A percentile compares a stretch with the other conserved stretches of the same genome.
Conservation (phyloP, 768 basidiomycete species). For the Kwoniella europaea region DNA sequence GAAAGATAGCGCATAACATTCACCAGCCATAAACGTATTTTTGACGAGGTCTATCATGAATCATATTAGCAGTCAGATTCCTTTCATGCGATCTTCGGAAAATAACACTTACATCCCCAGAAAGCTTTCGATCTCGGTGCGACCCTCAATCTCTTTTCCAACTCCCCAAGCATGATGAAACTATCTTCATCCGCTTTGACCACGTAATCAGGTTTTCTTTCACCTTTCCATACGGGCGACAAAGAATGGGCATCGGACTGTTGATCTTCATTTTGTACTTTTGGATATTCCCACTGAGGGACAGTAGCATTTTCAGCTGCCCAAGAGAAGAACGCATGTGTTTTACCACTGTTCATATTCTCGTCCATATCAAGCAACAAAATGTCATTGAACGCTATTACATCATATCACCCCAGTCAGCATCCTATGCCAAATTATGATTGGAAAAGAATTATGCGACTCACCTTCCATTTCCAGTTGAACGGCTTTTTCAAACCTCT, state of each 20-base stretch:
- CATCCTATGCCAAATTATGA: neutral
- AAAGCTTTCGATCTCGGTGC: constrained; percentile 66
- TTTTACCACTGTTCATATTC: constrained; percentile 97
- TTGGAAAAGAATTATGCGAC: constrained; percentile 54
- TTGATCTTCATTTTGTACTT: neutral
- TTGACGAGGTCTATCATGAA: constrained; percentile 68
- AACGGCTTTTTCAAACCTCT: constrained; percentile 77
- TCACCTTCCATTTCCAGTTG: constrained; percentile 87
- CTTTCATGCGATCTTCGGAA: neutral
- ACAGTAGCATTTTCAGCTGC: constrained; percentile 89
- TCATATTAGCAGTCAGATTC: constrained; percentile 1
- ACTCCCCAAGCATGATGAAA: constrained; percentile 90
- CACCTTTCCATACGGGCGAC: constrained; percentile 48
- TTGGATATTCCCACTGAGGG: constrained; percentile 66
- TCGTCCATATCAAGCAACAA: constrained; percentile 76
- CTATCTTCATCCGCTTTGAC: constrained; percentile 95
- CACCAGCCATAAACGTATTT: constrained; percentile 92
- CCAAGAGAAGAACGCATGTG: constrained; percentile 90
- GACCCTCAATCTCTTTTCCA: constrained; percentile 84
- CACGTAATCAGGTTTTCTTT: constrained; percentile 82
- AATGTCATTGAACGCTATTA: constrained; percentile 56
- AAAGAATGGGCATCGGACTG: neutral
- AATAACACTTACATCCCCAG: constrained; percentile 55
- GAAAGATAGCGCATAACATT: constrained; percentile 87
- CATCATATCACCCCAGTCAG: neutral